These are phyloP conservation scores for Chrysophaeum taylorii DNA, from an alignment of 352 stramenopile species.

Conservation along the genomic window DNA sequence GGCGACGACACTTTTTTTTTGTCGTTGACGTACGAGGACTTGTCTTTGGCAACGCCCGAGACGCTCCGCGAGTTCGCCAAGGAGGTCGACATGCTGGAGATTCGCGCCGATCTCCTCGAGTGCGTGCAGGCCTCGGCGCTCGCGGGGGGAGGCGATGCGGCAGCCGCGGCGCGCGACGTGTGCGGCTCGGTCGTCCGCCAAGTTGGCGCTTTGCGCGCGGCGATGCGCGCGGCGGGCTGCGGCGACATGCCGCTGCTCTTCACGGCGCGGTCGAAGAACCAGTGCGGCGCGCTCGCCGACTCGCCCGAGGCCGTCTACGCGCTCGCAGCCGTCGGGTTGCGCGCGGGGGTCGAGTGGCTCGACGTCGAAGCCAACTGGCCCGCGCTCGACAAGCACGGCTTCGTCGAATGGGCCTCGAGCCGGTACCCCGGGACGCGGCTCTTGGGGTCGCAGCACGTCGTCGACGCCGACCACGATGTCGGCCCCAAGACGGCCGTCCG, in stretches of 20 bases:
- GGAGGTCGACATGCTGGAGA: conserved; percentile 86
- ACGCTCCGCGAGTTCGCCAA: conserved; percentile 32
- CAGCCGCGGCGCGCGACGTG: conserved; percentile 34
- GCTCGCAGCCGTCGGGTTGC: conserved; percentile 74
- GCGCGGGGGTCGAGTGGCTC: conserved; percentile 83
- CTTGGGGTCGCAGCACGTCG: no score
- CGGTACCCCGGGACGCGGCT: no score
- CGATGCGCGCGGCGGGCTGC: conserved; percentile 50
- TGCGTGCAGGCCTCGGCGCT: conserved; percentile 21
- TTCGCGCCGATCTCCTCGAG: conserved; percentile 81
- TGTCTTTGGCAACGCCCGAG: conserved; percentile 30
- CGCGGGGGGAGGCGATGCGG: background rate
- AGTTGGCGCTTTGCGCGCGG: conserved; percentile 45
- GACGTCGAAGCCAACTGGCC: conserved; percentile 81
- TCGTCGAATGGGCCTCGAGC: conserved; percentile 39
- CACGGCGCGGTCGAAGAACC: conserved; percentile 80
- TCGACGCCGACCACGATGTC: conserved; percentile 48
- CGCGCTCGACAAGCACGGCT: conserved; percentile 37
- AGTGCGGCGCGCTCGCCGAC: conserved; percentile 85
- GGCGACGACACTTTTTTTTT: conserved; percentile 62
- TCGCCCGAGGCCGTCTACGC: conserved; percentile 63
- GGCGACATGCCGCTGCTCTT: conserved; percentile 83
- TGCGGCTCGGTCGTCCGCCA: conserved; percentile 50
- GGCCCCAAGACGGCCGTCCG: no score
- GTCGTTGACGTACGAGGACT: conserved; percentile 57